Evolutionary conservation across 768 basidiomycete species (phyloP), one percentile per base, ranked within the genome.

Genomic region (Arthromyces matolae): DNA sequence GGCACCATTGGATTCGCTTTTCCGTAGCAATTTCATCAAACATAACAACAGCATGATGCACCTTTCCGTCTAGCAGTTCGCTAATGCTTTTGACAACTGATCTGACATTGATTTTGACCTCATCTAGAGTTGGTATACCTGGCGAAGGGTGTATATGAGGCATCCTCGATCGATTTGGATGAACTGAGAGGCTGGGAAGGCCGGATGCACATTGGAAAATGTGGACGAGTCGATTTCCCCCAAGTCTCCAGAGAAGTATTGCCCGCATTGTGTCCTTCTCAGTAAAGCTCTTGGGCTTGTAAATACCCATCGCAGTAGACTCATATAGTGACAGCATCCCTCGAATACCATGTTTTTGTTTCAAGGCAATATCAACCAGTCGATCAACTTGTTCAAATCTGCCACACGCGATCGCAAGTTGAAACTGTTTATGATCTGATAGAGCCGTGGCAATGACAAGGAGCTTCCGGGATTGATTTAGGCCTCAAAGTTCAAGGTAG

Each of bases 231-330:
- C 52, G 46, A 12, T 47, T 50, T 10, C 53, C 53, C 0, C 50
- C 56, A 6, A 59, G 29, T 7, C 50, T 37, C 9, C 53, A 42
- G 1, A 47, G 25, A 18, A 53, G 46, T 2, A 59, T 16, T 0
- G 25, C 52, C 12, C 48, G n/a, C 57, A 56, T 55, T 9, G 42
- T 24, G 3, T 59, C 57, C 35, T 53, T 45, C 12, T 39, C 29
- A 4, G 51, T 55, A 27, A 49, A 56, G n/a, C 52, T 51, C 22
- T 54, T 56, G 1, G 58, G 52, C 33, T 51, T 54, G 29, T 59
- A 59, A 1, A 34, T 16, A 4, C 50, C 53, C 49, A 29, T 54
- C 42, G 32, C 49, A 16, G 54, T 54, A 5, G 24, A 36, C 22
- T 56, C 23, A 28, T 42, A 51, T 8, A 40, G 28, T 9, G 45